Evolutionary conservation across 768 basidiomycete genomes (phyloP), one percentile per base, ranked within the genome.

Genomic region (Russula compacta): DNA sequence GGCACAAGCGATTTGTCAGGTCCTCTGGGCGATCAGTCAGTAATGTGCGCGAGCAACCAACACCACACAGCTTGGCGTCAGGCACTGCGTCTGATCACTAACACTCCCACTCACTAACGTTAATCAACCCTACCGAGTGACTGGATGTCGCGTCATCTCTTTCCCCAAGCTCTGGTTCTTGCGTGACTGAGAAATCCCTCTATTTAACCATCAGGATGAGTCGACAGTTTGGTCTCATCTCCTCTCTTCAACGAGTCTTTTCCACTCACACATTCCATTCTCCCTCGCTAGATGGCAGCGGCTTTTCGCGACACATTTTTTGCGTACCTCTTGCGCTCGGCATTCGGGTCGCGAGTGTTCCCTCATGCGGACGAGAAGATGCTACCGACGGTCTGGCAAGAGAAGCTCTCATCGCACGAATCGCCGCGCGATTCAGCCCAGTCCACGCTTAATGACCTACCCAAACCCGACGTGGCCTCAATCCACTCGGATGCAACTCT

Each of bases 271-370:
- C 1, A 29, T 29, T 29, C 3, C 24, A 29, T 29, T 3, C 1
- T 51, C 33, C n/a, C 17, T 40, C 2, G 36, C 48, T 35, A 35
- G 29, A 65, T 65, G 61, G 17, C 65, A 21, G 58, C 67, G 8
- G 60, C 70, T 2, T 62, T 73, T 36, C 70, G 66, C 51, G 71
- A 73, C 59, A 69, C 72, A 2, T 63, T 69, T 29, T 59, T 71
- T 55, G 72, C 72, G n/a, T 69, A 73, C 57, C 51, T 68, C 40
- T 59, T 74, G 56, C 70, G 73, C 53, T 67, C 66, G 14, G 35
- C 64, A 6, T 72, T 73, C 21, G 65, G 60, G 2, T 66, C 61
- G 39, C 62, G 55, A 24, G 60, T 56, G 15, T 71, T 59, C 64
- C 70, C 59, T 15, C 44, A 67, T 38, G 21, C 15, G 4, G 68